Conservation (phyloP, 371 early-diverging fungal genomes). For the Lichtheimia corymbifera region DNA sequence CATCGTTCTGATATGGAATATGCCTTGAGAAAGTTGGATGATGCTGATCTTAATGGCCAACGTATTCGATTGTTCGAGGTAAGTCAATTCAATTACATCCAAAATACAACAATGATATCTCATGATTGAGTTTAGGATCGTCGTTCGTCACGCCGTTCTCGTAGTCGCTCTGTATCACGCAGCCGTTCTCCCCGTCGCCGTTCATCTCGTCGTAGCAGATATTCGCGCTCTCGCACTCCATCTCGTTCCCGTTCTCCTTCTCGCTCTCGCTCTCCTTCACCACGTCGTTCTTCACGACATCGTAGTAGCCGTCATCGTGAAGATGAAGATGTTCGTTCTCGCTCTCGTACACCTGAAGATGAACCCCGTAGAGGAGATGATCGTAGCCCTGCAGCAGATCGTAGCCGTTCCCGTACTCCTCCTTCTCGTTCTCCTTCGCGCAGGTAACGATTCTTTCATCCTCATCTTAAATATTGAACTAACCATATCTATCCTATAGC, state of each 20-base stretch:
- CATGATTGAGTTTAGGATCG: slow-evolving; percentile 31
- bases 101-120: background rate
- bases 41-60: slow-evolving; percentile 84
- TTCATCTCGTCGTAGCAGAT: slow-evolving; percentile 34
- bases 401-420: background rate
- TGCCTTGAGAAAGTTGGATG: slow-evolving; percentile 85
- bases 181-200: slow-evolving; percentile 44
- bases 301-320: slow-evolving; percentile 17
- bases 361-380: background rate
- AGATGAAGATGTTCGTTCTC: background rate
- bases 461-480: no score
- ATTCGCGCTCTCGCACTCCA: slow-evolving; percentile 8
- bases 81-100: slow-evolving; percentile 11
- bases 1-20: slow-evolving; percentile 80
- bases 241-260: background rate
- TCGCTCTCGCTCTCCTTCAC: background rate
- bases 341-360: background rate
- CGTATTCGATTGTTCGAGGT: slow-evolving; percentile 80
- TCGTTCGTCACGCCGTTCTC: slow-evolving; percentile 31
- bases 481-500: no score
- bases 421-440: background rate
- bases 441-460: background rate
- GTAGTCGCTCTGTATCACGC: slow-evolving; percentile 38
- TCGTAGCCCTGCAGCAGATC: background rate
- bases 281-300: slow-evolving; percentile 26